Conservation (phyloP, 2,329 filamentous ascomycete species). For the Lachnellula cervina region DNA sequence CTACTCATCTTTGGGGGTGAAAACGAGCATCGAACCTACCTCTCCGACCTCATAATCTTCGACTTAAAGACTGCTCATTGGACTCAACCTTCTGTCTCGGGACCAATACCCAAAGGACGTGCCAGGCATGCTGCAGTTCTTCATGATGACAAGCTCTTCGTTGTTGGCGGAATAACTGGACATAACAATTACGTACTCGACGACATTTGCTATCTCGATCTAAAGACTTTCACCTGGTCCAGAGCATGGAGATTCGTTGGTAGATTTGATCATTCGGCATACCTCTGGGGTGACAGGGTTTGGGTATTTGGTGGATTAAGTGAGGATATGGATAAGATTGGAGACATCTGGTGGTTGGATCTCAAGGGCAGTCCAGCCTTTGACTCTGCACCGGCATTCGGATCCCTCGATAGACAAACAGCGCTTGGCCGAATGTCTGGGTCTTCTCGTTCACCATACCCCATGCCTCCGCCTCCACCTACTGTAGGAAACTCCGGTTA, state of each 20-base stretch:
- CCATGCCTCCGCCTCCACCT: conserved; percentile 44
- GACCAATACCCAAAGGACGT: conserved; percentile 80
- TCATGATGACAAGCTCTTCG: conserved; percentile 93
- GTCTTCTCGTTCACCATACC: conserved; percentile 50
- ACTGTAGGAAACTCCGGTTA: conserved; percentile 56
- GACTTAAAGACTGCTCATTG: conserved; percentile 92
- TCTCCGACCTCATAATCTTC: conserved; percentile 94
- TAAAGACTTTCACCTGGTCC: conserved; percentile 98
- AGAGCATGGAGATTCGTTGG: conserved; percentile 92
- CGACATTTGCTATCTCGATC: conserved; percentile 92
- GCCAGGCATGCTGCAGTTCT: conserved; percentile 88
- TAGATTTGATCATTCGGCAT: conserved; percentile 90
- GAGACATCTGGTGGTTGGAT: conserved; percentile 96
- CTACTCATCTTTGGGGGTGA: conserved; percentile 96
- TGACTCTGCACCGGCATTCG: conserved; percentile 60
- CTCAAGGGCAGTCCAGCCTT: conserved; percentile 86
- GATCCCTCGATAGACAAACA: conserved; percentile 40
- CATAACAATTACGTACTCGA: conserved; percentile 89
- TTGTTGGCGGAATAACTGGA: conserved; percentile 92
- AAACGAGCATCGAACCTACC: conserved; percentile 93
- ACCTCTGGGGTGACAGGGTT: conserved; percentile 84
- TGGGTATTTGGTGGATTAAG: conserved; percentile 97
- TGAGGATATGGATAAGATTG: conserved; percentile 94
- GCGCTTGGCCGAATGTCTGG: conserved; percentile 33
- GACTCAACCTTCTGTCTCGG: conserved; percentile 85